Base-by-base conservation (phyloP, 352 stramenopile genomes). In the Phytophthora foliorum region DNA sequence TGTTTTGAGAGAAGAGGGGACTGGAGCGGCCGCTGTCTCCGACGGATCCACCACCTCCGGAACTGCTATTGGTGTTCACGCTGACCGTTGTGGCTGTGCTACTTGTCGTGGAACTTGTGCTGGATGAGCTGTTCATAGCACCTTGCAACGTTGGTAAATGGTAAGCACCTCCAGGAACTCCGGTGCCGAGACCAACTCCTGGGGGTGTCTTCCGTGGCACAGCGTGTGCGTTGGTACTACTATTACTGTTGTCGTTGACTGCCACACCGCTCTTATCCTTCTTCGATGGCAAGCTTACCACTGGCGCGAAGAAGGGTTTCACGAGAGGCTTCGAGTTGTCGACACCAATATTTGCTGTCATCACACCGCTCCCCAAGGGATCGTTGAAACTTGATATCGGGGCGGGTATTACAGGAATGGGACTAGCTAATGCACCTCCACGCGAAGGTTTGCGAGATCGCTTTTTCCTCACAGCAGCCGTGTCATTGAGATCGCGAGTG, bases 401-500 rank as follows among this genome's bases (percentile, higher is more conserved):
- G 7, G 56, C 55, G 21, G 63, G 48, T 14, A 75, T 57, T 13
- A 70, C 68, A 0, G 62, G 54, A 17, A 53, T 62, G n/a, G 63
- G 52, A n/a, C 46, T 45, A 29, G 27, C 24, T 9, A 57, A 22
- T 17, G 14, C 13, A 39, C 52, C 55, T 21, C 54, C 55, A 2
- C 63, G 68, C 2, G 70, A 77, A 38, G 78, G 72, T 55, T 89
- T 89, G 0, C 84, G 74, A 8, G 68, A 72, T 0, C 84, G 74
- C 45, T 92, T 92, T 72, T 92, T 92, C 21, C 80, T 81, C 4
- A 86, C 54, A 9, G 74, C 75, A 16, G 76, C 84, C 3, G 79
- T 88, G 38, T 93, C 84, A n/a, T 80, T 86, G 7, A 90, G 58
- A 52, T 93, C 86, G 0, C 78, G 75, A 17, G 81, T 75, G 39